Evolutionary conservation across 169 alveolate genomes (phyloP), one percentile per base, ranked within the genome.

Genomic region (Eimeria brunetti): DNA sequence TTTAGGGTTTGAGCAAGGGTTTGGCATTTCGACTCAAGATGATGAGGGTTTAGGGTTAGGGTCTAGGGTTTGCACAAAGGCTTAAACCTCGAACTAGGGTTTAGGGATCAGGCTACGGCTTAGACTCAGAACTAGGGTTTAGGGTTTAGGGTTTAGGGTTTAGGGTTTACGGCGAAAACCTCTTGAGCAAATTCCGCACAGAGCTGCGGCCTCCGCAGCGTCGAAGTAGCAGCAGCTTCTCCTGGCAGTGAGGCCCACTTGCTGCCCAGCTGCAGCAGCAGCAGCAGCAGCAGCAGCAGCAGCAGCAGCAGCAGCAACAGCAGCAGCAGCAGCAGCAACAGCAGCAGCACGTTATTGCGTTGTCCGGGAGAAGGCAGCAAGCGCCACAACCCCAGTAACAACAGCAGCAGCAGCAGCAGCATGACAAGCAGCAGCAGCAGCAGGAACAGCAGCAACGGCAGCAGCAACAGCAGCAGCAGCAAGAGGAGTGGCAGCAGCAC

Each of bases 191-290:
- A 73, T 8, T 73, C 84, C 24, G 24, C n/a, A 53, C 84, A 73
- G 24, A 8, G 53, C 56, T 11, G 24, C 18, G 84, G 84, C 84
- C 84, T 8, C 84, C 36, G 46, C 84, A 73, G 53, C 53, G 84
- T 24, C 24, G 84, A 46, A 14, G 84, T 38, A 6, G 84, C 84
- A 11, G 84, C 53, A 9, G 84, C 84, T 53, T 73, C 84, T 11
- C 56, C 84, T 6, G 56, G 56, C 53, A 73, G 56, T 9, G 51
- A 11, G 36, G 36, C 84, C 84, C 84, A 73, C 27, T 27, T 53
- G 30, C 56, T 5, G 53, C 84, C 84, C 84, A 73, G 51, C 84
- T 73, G 84, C 84, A 73, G 84, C 84, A 73, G 84, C 76, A 73
- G 84, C 84, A 73, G 41, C 27, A 67, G 41, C 41, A 18, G 36